Evolutionary conservation across 148 eudicot species (phyloP).

Genomic region (Talinum fruticosum): DNA sequence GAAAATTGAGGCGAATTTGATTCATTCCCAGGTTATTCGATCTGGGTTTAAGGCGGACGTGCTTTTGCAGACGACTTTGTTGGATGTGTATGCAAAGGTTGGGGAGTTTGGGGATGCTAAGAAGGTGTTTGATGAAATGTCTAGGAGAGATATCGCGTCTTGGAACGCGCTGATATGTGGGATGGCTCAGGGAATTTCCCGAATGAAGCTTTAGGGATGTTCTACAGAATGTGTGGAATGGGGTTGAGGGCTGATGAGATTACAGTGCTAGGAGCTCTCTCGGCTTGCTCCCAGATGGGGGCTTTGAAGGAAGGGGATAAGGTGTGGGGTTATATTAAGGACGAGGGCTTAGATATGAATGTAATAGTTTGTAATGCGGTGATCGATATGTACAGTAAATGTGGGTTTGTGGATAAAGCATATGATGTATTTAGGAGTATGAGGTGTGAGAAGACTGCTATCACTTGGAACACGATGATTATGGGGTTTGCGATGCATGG

Average conservation of each 20-base stretch:
- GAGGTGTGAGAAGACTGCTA: slow-evolving; percentile 49
- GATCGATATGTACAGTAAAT: slow-evolving; percentile 79
- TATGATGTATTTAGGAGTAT: slow-evolving; percentile 45
- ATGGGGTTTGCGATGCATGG: slow-evolving; percentile 80
- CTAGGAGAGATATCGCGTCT: slow-evolving; percentile 50
- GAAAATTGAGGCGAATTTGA: slow-evolving; percentile 36
- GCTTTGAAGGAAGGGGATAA: slow-evolving; percentile 55
- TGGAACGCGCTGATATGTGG: slow-evolving; percentile 85
- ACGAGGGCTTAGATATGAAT: slow-evolving; percentile 36
- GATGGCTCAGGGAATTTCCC: slow-evolving; percentile 62
- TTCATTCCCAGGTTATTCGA: slow-evolving; percentile 51
- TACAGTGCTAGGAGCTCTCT: slow-evolving; percentile 66
- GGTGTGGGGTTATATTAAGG: slow-evolving; percentile 38
- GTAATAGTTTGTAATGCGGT: slow-evolving; percentile 70
- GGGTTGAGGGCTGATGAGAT: slow-evolving; percentile 56
- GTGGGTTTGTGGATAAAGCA: slow-evolving; percentile 69
- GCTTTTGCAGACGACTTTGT: slow-evolving; percentile 56
- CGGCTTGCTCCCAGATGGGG: slow-evolving; percentile 80
- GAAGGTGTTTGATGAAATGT: slow-evolving; percentile 71
- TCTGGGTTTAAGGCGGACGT: slow-evolving; percentile 51
- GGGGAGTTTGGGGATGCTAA: slow-evolving; percentile 52
- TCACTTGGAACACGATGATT: slow-evolving; percentile 84
- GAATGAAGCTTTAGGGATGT: slow-evolving; percentile 50
- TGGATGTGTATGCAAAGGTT: slow-evolving; percentile 63
- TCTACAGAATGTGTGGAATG: slow-evolving; percentile 29